Base-by-base conservation (phyloP, 352 stramenopile genomes). In the Saprolegnia diclina region DNA sequence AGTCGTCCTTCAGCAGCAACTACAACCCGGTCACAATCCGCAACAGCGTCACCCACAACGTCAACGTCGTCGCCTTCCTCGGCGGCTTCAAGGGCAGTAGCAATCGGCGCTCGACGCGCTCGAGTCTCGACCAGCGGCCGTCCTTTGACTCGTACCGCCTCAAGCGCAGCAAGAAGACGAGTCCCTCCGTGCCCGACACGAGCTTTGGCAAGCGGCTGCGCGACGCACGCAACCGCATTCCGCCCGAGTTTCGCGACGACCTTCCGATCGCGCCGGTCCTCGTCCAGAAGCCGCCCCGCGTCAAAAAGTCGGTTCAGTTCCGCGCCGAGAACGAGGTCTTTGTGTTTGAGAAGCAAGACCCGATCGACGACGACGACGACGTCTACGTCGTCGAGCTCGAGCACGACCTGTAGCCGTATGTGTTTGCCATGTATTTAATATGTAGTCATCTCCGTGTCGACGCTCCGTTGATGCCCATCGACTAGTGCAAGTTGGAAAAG, bases 401-500 rank as follows among this genome's bases (percentile, higher is more conserved):
- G 9, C 22, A 35, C 18, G 26, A 32, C n/a, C 32, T 14, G n/a
- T 42, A 37, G 22, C 53, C 32, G 7, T 63, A 63, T 37, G 19
- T 37, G 37, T 52, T 42, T 65, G 9, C 32, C 19, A 22, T 42
- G 19, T 56, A 56, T 56, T 65, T 65, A 65, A 56, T 18, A 24
- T 42, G 57, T 26, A 57, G 16, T n/a, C n/a, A n/a, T n/a, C n/a
- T n/a, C n/a, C n/a, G n/a, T n/a, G n/a, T n/a, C n/a, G n/a, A n/a
- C n/a, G n/a, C n/a, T n/a, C n/a, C n/a, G n/a, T n/a, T n/a, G n/a
- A n/a, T n/a, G n/a, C n/a, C n/a, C n/a, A n/a, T n/a, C n/a, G n/a
- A n/a, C n/a, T n/a, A 69, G 32, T 61, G 63, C 44, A 69, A 61
- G 63, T 69, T 69, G 63, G 48, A 3, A 52, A 69, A 69, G 37